These are phyloP conservation scores for Physaria fendleri DNA, from an alignment of 345 rosid species.

Conservation along the genomic window DNA sequence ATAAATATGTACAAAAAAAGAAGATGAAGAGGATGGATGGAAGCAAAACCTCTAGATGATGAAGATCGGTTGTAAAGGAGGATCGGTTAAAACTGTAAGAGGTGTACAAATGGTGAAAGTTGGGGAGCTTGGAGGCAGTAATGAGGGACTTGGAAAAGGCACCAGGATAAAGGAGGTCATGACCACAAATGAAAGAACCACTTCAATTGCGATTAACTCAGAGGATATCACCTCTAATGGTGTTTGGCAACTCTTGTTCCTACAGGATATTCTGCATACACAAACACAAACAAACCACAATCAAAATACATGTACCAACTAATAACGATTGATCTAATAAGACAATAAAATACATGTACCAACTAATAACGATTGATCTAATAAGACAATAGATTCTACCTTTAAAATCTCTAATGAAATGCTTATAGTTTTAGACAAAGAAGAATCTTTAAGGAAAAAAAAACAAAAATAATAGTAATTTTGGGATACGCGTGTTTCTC, in stretches of 20 bases:
- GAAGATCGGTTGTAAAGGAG: constrained; percentile 34
- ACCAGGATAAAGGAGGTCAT: constrained; percentile 77
- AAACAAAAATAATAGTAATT: too few species aligned
- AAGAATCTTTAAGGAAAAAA: not conserved
- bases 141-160: constrained; percentile 44
- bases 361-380: too few species aligned
- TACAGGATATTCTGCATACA: constrained; percentile 56
- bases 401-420: not conserved
- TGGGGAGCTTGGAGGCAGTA: constrained; percentile 31
- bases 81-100: constrained; percentile 31
- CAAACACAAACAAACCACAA: not conserved
- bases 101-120: constrained; percentile 31
- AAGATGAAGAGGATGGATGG: not conserved
- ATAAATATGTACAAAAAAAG: not conserved
- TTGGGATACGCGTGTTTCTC: too few species aligned
- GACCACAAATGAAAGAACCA: constrained; percentile 42
- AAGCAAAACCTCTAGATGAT: constrained; percentile 61
- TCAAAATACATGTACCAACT: too few species aligned
- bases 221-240: constrained; percentile 63
- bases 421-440: not conserved
- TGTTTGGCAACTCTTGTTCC: constrained; percentile 55
- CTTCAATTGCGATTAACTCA: constrained; percentile 46
- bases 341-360: too few species aligned
- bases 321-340: too few species aligned
- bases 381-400: not conserved